phyloP scores from a whole-genome alignment of 1,139 yeast genomes.

The Casaregolazyma lundiana region DNA sequence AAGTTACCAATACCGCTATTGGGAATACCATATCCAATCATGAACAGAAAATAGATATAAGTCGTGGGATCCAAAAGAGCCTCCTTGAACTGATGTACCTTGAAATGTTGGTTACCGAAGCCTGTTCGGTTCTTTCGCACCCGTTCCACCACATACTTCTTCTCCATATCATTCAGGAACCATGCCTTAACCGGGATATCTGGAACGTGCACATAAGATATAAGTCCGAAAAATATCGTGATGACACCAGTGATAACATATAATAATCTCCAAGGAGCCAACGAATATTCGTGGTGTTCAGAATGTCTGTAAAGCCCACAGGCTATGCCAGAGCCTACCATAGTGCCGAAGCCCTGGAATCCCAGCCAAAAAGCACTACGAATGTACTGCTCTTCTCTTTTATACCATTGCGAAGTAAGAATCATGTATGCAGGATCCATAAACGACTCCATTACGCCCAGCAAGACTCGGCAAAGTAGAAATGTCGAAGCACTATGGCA shows the following conservation, averaged over 20 bases:
- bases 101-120: constrained; percentile 47
- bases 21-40: constrained; percentile 21
- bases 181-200: constrained; percentile 37
- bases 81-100: constrained; percentile 45
- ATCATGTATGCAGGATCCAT: constrained; percentile 22
- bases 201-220: constrained; percentile 14
- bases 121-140: constrained; percentile 38
- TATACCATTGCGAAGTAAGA: constrained; percentile 25
- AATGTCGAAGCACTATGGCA: constrained; percentile 42
- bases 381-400: constrained; percentile 23
- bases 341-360: constrained; percentile 23
- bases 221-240: constrained; percentile 15
- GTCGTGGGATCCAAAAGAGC: constrained; percentile 39
- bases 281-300: not conserved
- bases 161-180: constrained; percentile 45
- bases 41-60: constrained; percentile 36
- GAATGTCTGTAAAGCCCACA: constrained; percentile 22
- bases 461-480: constrained; percentile 43
- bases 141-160: constrained; percentile 21
- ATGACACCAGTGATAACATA: constrained; percentile 41
- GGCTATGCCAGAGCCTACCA: constrained; percentile 22
- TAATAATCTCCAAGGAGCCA: constrained; percentile 43
- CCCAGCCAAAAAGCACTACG: constrained; percentile 21
- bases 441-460: constrained; percentile 48
- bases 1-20: constrained; percentile 26